Evolutionary conservation across 441 rosid species (phyloP), one percentile per base, ranked within the genome.

Genomic region (Erodium trifolium): DNA sequence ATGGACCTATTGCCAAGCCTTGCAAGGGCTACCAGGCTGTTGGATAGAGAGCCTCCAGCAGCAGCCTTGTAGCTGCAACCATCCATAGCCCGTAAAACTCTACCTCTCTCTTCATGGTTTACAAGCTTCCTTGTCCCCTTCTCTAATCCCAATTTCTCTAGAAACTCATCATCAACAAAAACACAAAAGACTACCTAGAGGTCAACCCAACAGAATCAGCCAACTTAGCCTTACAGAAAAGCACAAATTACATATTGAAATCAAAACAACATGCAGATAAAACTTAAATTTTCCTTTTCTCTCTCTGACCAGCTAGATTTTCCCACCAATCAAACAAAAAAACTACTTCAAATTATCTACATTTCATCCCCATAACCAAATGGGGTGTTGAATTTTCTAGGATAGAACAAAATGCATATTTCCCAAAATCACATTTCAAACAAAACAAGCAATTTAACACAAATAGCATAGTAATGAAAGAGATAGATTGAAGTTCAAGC

Each of bases 161-260:
- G 27, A 23, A 23, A 23, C 27, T 23, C 27, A 23, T 23, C 27
- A 23, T 23, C 27, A 23, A 23, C 27, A 23, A 23, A 0, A 23
- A 0, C 27, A 23, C 1, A 23, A 23, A 23, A 23, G 27, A 0
- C 27, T 23, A 91, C 63, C 63, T 59, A 18, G 29, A 18, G 29
- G 12, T 0, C 63, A 59, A 7, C 13, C 62, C 62, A 16, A 55
- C 62, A 57, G 11, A 57, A 17, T 8, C 12, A 59, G 13, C 63
- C 31, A 59, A 49, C 57, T 49, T 13, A 49, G 17, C 57, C n/a
- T 49, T n/a, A 49, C 57, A 49, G 5, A 3, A 49, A 49, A 49
- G 17, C 57, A 3, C 55, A 49, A n/a, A n/a, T 49, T 49, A 3
- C 57, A 49, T 3, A 16, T 57, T 2, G 31, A 23, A 18, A 59